These are phyloP conservation scores for Chaetoceros tenuissimus DNA, from an alignment of 108 stramenopile species.

Conservation along the genomic window DNA sequence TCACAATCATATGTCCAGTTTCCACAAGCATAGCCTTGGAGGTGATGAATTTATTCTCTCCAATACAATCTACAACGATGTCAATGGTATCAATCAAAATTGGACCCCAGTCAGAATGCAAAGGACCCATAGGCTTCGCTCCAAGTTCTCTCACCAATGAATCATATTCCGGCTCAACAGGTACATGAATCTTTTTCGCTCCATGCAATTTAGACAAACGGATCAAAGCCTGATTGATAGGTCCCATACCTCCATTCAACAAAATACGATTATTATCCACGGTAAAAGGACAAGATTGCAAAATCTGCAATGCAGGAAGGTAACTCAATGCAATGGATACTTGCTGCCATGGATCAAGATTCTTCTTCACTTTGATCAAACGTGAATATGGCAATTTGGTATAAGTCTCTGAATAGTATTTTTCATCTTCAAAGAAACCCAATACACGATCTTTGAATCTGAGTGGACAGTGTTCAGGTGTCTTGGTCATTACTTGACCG, in stretches of 20 bases:
- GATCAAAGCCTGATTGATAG: not conserved
- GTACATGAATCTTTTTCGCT: not conserved
- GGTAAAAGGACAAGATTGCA: not conserved
- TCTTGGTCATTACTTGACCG: not conserved
- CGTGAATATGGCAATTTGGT: not conserved
- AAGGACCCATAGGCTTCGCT: not conserved
- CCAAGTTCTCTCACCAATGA: not conserved
- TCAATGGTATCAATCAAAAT: not conserved
- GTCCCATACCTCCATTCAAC: not conserved
- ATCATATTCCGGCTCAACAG: not conserved
- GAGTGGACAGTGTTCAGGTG: not conserved
- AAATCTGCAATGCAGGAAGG: not conserved
- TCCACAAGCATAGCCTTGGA: not conserved
- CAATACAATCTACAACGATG: not conserved
- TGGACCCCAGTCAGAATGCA: not conserved
- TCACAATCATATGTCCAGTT: not conserved
- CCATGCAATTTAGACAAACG: not conserved
- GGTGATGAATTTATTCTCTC: not conserved
- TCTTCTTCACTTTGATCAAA: not conserved
- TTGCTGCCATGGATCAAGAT: not conserved
- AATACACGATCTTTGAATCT: not conserved
- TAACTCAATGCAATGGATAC: not conserved
- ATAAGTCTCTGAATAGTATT: not conserved
- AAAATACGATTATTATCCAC: not conserved
- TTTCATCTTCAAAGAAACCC: not conserved